Conservation (phyloP, 2,329 filamentous ascomycete species). For the Aspergillus ruber region DNA sequence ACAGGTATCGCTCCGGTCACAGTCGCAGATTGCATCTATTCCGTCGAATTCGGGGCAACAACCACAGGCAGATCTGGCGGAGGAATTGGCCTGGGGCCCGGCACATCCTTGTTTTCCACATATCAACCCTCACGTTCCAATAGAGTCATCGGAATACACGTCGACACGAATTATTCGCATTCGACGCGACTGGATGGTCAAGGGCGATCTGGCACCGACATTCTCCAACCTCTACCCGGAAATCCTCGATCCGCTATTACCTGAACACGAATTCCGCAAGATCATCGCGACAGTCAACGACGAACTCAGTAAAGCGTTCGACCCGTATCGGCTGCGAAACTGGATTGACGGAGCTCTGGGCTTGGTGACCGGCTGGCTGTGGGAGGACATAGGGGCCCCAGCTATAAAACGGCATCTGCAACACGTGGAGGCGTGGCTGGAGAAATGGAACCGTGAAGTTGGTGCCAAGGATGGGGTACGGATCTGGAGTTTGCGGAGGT, state of each 20-base stretch:
- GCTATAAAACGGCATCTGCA: slow-evolving; percentile 65
- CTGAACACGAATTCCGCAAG: slow-evolving; percentile 77
- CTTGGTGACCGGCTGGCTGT: slow-evolving; percentile 82
- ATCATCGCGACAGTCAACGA: slow-evolving; percentile 77
- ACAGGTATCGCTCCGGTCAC: slow-evolving; percentile 34
- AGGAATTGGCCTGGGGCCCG: slow-evolving; percentile 82
- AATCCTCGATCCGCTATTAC: slow-evolving; percentile 79
- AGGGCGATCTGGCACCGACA: slow-evolving; percentile 83
- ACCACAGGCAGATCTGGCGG: slow-evolving; percentile 52
- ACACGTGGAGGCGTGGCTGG: slow-evolving; percentile 71
- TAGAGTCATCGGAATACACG: slow-evolving; percentile 65
- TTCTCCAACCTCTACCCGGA: slow-evolving; percentile 96
- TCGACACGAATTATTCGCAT: slow-evolving; percentile 87
- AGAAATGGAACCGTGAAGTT: slow-evolving; percentile 72
- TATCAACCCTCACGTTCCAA: slow-evolving; percentile 80
- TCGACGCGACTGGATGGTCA: slow-evolving; percentile 81
- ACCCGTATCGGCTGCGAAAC: slow-evolving; percentile 69
- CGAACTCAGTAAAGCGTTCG: slow-evolving; percentile 69
- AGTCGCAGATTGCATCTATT: slow-evolving; percentile 34
- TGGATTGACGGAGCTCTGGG: slow-evolving; percentile 74
- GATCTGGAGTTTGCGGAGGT: slow-evolving; percentile 71
- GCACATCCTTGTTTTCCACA: slow-evolving; percentile 93
- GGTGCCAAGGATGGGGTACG: slow-evolving; percentile 58
- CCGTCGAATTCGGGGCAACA: slow-evolving; percentile 30
- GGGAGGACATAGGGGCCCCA: slow-evolving; percentile 81